Conservation (phyloP, 495 filamentous ascomycete species). For the Hypoxylon intermedium region DNA sequence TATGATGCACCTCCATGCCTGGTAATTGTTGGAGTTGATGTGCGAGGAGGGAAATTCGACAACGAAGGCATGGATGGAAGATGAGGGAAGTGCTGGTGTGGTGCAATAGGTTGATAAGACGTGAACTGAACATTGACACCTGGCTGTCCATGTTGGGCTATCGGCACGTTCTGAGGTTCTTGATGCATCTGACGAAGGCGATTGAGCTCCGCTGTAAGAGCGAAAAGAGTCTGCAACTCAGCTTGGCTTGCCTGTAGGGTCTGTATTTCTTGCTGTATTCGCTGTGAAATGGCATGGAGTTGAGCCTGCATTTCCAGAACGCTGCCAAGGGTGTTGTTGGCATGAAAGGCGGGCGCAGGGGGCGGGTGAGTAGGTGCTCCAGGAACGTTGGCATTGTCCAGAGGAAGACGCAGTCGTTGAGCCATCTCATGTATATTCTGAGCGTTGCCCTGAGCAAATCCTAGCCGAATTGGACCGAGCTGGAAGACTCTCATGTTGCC, state of each 20-base stretch:
- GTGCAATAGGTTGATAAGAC: conserved; percentile 22
- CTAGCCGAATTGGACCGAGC: conserved; percentile 66
- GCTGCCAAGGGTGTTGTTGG: conserved; percentile 16
- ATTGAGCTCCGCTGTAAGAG: conserved; percentile 47
- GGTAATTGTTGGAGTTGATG: conserved; percentile 47
- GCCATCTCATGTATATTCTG: conserved; percentile 58
- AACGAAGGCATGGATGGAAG: conserved; percentile 25
- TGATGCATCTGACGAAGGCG: conserved; percentile 47
- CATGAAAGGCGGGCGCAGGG: conserved; percentile 22
- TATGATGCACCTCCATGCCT: conserved; percentile 51
- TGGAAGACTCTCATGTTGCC: conserved; percentile 58
- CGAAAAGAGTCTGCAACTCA: conserved; percentile 69
- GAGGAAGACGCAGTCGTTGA: conserved; percentile 46
- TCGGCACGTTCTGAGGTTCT: conserved; percentile 12
- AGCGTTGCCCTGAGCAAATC: conserved; percentile 59
- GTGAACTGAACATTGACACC: conserved; percentile 25
- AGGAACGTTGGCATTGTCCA: conserved; percentile 29
- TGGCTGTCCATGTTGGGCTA: conserved; percentile 36
- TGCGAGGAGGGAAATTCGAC: conserved; percentile 29
- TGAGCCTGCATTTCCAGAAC: conserved; percentile 59
- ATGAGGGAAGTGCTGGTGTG: conserved; percentile 32
- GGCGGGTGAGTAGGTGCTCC: conserved; percentile 34
- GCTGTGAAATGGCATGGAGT: conserved; percentile 68
- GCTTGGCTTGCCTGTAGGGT: conserved; percentile 42
- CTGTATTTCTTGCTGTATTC: conserved; percentile 66